Evolutionary conservation across 257 asterid genomes (phyloP).

Genomic region (Haberlea rhodopensis): DNA sequence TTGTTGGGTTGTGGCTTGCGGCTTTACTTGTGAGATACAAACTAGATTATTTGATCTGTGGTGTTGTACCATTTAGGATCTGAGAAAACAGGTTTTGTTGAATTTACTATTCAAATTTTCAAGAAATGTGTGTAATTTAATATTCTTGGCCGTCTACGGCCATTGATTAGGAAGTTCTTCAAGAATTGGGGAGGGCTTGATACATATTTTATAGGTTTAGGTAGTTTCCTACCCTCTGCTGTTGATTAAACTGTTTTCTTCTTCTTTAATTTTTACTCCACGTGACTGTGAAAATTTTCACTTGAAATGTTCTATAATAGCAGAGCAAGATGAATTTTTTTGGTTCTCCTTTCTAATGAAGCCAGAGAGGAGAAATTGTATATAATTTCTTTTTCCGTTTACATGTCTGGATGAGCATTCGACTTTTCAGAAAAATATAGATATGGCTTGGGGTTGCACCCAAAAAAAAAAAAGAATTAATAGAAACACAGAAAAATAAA

Average conservation of each 20-base stretch:
- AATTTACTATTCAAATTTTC: conserved; percentile 4
- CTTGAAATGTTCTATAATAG: not conserved
- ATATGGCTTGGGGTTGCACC: not conserved
- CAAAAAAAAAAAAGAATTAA: too few relatives aligned
- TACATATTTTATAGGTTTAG: conserved; percentile 19
- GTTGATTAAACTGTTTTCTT: not conserved
- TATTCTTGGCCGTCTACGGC: conserved; percentile 9
- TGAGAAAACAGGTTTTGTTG: not conserved
- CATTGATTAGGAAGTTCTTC: not conserved
- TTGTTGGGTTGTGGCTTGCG: not conserved
- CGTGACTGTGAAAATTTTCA: not conserved
- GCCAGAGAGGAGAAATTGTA: too few relatives aligned
- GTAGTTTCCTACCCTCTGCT: conserved; percentile 3
- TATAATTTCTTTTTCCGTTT: not conserved
- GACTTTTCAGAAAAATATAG: not conserved
- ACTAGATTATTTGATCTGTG: conserved; percentile 22
- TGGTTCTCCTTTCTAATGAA: not conserved
- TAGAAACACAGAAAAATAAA: too few relatives aligned
- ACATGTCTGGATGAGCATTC: not conserved
- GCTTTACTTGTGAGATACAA: conserved; percentile 21
- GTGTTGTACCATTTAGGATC: conserved; percentile 22
- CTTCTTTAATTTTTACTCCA: not conserved
- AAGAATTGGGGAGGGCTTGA: conserved; percentile 1
- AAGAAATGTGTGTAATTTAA: conserved; percentile 8
- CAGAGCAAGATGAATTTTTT: not conserved